Evolutionary conservation across 306 rosid genomes (phyloP).

Genomic region (Erythrophleum fordii): DNA sequence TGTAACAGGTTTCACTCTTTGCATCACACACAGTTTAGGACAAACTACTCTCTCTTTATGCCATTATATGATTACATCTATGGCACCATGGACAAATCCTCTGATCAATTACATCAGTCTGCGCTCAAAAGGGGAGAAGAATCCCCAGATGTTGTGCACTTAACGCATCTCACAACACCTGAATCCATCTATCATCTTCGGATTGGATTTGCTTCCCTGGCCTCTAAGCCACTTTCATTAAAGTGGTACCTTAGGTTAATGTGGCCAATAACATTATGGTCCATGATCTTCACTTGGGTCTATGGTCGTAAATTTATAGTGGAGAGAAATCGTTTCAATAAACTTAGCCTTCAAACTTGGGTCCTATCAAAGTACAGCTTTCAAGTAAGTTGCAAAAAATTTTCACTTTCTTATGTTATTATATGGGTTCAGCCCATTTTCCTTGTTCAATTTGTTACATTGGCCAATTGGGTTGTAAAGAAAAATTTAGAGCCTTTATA

Average conservation of each 20-base stretch:
- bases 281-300: no score
- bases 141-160: constrained; percentile 42
- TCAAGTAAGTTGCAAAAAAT: no score
- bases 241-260: constrained; percentile 55
- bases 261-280: no score
- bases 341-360: no score
- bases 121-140: constrained; percentile 37
- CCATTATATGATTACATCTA: constrained; percentile 54
- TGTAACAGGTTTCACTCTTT: not conserved
- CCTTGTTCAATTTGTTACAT: no score
- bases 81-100: constrained; percentile 49
- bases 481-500: no score
- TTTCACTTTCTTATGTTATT: no score
- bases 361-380: no score
- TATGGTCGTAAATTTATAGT: no score
- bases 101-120: constrained; percentile 26
- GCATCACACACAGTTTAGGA: constrained; percentile 19
- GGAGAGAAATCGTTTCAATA: no score
- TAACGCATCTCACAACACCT: constrained; percentile 50
- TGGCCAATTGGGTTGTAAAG: no score
- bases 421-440: no score
- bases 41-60: constrained; percentile 52
- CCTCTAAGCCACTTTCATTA: constrained; percentile 54
- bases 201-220: constrained; percentile 59
- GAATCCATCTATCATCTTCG: constrained; percentile 55